phyloP scores from a whole-genome alignment of 2,329 filamentous ascomycete species.

The Chrysoporthe austroafricana region DNA sequence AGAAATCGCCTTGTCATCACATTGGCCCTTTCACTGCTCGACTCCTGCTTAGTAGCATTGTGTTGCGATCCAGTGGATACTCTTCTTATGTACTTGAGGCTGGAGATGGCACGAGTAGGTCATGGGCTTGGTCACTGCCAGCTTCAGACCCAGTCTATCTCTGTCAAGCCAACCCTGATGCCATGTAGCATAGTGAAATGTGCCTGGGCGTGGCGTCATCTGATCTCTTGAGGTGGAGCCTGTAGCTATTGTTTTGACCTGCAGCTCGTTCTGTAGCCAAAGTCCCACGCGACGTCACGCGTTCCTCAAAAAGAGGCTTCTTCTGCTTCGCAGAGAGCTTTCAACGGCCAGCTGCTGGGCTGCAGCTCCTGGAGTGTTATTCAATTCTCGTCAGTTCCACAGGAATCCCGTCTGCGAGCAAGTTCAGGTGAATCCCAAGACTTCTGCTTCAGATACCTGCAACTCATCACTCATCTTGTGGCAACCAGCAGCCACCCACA shows the following conservation, averaged over 20 bases:
- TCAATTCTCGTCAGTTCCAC: not conserved
- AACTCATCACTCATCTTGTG: not conserved
- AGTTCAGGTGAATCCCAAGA: not conserved
- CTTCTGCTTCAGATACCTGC: not conserved
- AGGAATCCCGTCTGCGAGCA: not conserved
- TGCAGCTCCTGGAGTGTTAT: not conserved
- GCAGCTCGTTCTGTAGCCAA: not conserved
- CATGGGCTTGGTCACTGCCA: not conserved
- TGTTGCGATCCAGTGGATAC: not conserved
- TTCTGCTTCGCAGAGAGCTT: not conserved
- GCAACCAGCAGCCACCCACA: not conserved
- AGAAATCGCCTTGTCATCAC: not conserved
- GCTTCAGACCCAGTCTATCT: not conserved
- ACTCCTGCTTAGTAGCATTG: not conserved
- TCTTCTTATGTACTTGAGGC: not conserved
- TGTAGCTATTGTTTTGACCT: conserved; percentile 1
- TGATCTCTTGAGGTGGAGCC: not conserved
- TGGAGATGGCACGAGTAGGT: not conserved
- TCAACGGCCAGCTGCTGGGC: not conserved
- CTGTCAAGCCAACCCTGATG: not conserved
- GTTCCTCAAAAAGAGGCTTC: not conserved
- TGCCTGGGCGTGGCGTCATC: not conserved
- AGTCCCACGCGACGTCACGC: not conserved
- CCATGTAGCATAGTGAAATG: not conserved
- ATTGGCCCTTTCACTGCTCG: not conserved